phyloP scores from a whole-genome alignment of 2,329 filamentous ascomycete species.

The Knoxdaviesia proteae region DNA sequence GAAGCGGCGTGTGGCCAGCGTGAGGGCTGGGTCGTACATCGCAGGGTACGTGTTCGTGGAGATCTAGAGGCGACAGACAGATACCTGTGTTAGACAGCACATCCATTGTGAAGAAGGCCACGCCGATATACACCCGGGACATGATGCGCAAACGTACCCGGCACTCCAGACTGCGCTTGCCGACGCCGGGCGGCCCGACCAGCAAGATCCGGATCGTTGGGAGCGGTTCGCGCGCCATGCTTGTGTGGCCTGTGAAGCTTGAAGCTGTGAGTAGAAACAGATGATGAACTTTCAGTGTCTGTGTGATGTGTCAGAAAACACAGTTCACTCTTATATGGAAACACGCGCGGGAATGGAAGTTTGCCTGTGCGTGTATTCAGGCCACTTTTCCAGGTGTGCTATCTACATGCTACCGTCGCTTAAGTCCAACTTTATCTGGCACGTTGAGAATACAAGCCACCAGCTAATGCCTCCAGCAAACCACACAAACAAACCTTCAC shows the following conservation, averaged over 20 bases:
- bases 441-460: too few relatives aligned
- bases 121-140: not conserved
- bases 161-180: constrained; percentile 12
- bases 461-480: too few relatives aligned
- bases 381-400: too few relatives aligned
- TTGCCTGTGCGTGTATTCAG: too few relatives aligned
- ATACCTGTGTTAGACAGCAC: not conserved
- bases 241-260: not conserved
- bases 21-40: constrained; percentile 11
- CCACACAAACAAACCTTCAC: too few relatives aligned
- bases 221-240: constrained; percentile 3
- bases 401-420: too few relatives aligned
- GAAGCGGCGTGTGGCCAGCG: constrained; percentile 10
- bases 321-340: too few relatives aligned
- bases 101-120: not conserved
- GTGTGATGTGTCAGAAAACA: too few relatives aligned
- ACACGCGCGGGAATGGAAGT: too few relatives aligned
- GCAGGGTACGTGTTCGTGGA: constrained; percentile 11
- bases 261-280: not conserved
- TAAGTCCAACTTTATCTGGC: too few relatives aligned
- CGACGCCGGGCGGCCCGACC: constrained; percentile 10
- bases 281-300: too few relatives aligned
- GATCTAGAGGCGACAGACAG: constrained; percentile 6
- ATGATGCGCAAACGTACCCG: constrained; percentile 5
- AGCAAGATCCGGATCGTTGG: constrained; percentile 10